Conservation (phyloP, 129 eudicot species). For the Helianthus tuberosus region DNA sequence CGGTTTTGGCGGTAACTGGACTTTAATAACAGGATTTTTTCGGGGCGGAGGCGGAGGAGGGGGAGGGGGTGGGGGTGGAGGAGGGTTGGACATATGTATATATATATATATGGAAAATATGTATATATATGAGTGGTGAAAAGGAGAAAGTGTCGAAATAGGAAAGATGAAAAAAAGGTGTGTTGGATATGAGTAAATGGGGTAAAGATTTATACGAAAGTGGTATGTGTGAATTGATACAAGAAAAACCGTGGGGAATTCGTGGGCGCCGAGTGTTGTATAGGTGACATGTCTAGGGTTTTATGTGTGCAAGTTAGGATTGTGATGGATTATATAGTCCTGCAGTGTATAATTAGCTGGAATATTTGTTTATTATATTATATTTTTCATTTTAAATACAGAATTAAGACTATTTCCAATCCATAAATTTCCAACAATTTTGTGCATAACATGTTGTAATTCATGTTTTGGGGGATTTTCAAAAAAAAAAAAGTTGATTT, state of each 20-base stretch:
- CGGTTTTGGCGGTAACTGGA: slow-evolving; percentile 24
- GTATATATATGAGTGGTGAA: background rate
- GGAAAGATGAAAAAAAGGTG: background rate
- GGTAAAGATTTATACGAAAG: slow-evolving; percentile 21
- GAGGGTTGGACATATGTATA: slow-evolving; percentile 28
- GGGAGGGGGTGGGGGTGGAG: background rate
- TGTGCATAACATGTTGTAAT: no score
- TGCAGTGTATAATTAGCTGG: slow-evolving; percentile 27
- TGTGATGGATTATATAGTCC: slow-evolving; percentile 10
- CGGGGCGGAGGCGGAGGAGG: slow-evolving; percentile 7
- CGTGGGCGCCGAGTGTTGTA: slow-evolving; percentile 44
- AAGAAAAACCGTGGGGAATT: slow-evolving; percentile 58
- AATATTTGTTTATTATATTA: slow-evolving; percentile 2
- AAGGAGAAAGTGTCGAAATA: background rate
- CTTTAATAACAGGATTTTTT: slow-evolving; percentile 1
- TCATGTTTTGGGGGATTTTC: no score
- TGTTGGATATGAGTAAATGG: background rate
- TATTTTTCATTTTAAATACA: background rate
- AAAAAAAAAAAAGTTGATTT: no score
- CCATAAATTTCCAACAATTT: no score
- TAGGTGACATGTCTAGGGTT: slow-evolving; percentile 26
- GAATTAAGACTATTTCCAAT: no score
- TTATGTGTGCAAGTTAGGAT: slow-evolving; percentile 7
- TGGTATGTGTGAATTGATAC: slow-evolving; percentile 18
- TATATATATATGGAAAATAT: background rate